Evolutionary conservation across 306 rosid species (phyloP), one percentile per base, ranked within the genome.

Genomic region (Rosa chinensis): DNA sequence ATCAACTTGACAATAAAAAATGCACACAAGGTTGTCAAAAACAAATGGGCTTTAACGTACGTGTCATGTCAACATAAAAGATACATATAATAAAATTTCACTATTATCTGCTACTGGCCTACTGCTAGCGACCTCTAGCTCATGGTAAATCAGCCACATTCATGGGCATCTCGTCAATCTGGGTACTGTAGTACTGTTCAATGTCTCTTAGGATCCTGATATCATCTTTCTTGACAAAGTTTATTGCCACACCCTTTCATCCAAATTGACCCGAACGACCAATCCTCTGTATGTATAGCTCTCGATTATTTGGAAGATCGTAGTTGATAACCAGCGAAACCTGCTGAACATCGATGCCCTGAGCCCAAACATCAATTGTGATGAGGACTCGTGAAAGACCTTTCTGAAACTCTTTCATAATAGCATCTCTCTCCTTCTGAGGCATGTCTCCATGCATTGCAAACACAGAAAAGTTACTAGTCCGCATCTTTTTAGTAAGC

Each of bases 221-320:
- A 77, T 95, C 99, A 52, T n/a, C n/a, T n/a, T n/a, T n/a, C n/a
- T n/a, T n/a, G n/a, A n/a, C n/a, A n/a, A n/a, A n/a, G n/a, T n/a
- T 95, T 66, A 95, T 90, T 1, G 97, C 98, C 85, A 95, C 99
- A 90, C 98, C 98, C 99, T 95, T 95, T 80, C 98, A 92, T 23
- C 99, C 99, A 85, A 92, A 95, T 59, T 97, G 99, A 74, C 97
- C 99, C 81, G 99, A 95, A 11, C 99, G 97, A 64, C 97, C 97
- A 80, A 95, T 92, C 37, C 99, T 88, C 84, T 95, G 99, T 71
- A 95, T 95, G 87, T 95, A 92, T 55, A 95, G 93, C 80, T 95
- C 97, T 70, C 99, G 98, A 81, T 95, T 95, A 84, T 95, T 95
- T 44, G 98, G 99, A 74, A 95, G 98, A 84, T 92, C 97, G 72